Percentiles rank a stretch among this genome's conserved stretches.
These are phyloP conservation scores for Clonostachys solani DNA, from an alignment of 2,329 filamentous ascomycete species.

Conservation along the genomic window DNA sequence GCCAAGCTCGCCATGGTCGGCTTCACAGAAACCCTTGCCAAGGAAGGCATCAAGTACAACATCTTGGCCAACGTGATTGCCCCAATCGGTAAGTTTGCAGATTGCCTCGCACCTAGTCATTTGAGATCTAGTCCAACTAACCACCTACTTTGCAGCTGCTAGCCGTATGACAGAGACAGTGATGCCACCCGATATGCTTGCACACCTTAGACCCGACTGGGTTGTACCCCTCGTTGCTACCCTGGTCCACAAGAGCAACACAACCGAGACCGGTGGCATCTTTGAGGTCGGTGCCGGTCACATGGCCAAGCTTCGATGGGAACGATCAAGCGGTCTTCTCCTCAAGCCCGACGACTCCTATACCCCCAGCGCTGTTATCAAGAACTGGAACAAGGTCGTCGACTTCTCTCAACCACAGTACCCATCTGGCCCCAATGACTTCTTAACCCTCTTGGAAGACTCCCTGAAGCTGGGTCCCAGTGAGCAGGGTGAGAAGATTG, in stretches of 20 bases:
- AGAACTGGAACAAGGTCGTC: conserved; percentile 83
- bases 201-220: conserved; percentile 86
- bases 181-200: conserved; percentile 90
- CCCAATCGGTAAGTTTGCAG: conserved; percentile 56
- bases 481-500: conserved; percentile 66
- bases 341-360: conserved; percentile 85
- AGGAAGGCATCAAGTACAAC: conserved; percentile 98
- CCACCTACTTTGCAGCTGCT: conserved; percentile 53
- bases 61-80: conserved; percentile 94
- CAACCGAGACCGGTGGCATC: conserved; percentile 77
- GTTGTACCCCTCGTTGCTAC: conserved; percentile 89
- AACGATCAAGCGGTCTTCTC: conserved; percentile 83
- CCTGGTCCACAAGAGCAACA: conserved; percentile 82
- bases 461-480: conserved; percentile 74
- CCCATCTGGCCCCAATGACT: conserved; percentile 82
- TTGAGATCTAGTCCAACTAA: background rate
- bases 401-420: conserved; percentile 82
- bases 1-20: conserved; percentile 94
- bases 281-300: conserved; percentile 94
- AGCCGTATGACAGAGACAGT: conserved; percentile 94
- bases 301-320: conserved; percentile 90
- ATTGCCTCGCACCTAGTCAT: background rate
- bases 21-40: conserved; percentile 96
- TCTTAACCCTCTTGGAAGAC: conserved; percentile 79
- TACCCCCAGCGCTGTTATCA: conserved; percentile 81